These are phyloP conservation scores for Eutrema salsugineum DNA, from an alignment of 441 rosid genomes.

Conservation along the genomic window DNA sequence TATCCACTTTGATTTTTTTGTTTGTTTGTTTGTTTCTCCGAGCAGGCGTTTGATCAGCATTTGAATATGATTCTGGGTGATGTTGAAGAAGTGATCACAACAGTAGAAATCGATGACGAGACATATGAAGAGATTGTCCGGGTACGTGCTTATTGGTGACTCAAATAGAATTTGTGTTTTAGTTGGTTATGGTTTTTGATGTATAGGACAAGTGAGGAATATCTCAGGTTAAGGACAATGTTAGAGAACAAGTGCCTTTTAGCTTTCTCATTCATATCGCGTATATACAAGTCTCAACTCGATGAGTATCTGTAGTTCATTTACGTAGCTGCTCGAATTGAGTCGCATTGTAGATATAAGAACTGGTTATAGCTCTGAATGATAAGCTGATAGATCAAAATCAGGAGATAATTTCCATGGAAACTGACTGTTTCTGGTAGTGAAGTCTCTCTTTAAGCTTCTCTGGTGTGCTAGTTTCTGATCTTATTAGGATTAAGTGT, in stretches of 20 bases:
- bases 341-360: neutral
- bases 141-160: constrained; percentile 42
- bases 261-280: neutral
- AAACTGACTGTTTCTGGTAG: neutral
- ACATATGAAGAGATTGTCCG: constrained; percentile 99
- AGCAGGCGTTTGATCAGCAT: constrained; percentile 98
- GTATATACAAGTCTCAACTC: neutral
- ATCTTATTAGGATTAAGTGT: neutral
- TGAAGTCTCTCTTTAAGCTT: neutral
- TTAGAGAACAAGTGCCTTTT: neutral
- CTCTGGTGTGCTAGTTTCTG: neutral
- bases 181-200: neutral
- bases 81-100: constrained; percentile 94
- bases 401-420: neutral
- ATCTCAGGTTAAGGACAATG: neutral
- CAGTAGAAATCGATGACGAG: constrained; percentile 96
- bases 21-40: constrained; percentile 17
- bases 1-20: neutral
- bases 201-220: no score
- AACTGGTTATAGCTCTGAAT: neutral
- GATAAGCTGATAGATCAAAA: neutral
- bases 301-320: neutral
- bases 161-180: neutral
- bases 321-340: neutral
- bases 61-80: constrained; percentile 98